Conservation (phyloP, 1,139 yeast species). For the Magnusiomyces sp. region DNA sequence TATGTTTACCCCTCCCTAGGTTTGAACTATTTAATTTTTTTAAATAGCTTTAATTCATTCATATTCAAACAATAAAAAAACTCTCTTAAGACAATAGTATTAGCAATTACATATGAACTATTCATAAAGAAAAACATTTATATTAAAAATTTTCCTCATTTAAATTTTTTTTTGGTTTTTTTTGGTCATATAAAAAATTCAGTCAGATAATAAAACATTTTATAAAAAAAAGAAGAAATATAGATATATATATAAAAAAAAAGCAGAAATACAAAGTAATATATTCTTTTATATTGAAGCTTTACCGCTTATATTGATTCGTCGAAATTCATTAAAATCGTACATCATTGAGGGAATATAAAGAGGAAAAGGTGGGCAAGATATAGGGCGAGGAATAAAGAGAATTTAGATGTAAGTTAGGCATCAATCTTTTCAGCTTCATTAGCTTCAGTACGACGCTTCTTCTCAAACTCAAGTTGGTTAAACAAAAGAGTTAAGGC, state of each 20-base stretch:
- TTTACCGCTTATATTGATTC: neutral
- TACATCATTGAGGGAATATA: neutral
- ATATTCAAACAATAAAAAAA: no score
- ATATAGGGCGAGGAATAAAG: neutral
- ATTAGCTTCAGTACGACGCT: slow-evolving; percentile 41
- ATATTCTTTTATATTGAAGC: neutral
- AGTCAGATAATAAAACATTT: no score
- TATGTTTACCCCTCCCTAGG: no score
- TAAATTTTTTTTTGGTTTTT: no score
- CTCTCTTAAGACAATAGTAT: no score
- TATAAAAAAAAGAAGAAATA: neutral
- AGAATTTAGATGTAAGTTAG: neutral
- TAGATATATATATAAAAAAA: no score
- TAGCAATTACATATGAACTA: no score
- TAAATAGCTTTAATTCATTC: no score
- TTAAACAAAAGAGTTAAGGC: slow-evolving; percentile 62
- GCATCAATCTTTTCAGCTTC: neutral
- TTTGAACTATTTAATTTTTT: no score
- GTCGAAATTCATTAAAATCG: neutral
- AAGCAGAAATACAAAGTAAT: neutral
- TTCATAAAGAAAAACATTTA: no score
- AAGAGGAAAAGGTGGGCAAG: neutral
- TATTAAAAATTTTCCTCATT: no score
- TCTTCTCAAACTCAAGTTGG: slow-evolving; percentile 70
- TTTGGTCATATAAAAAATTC: no score